phyloP scores from a whole-genome alignment of 768 basidiomycete genomes.

The Cystofilobasidium bisporidii region DNA sequence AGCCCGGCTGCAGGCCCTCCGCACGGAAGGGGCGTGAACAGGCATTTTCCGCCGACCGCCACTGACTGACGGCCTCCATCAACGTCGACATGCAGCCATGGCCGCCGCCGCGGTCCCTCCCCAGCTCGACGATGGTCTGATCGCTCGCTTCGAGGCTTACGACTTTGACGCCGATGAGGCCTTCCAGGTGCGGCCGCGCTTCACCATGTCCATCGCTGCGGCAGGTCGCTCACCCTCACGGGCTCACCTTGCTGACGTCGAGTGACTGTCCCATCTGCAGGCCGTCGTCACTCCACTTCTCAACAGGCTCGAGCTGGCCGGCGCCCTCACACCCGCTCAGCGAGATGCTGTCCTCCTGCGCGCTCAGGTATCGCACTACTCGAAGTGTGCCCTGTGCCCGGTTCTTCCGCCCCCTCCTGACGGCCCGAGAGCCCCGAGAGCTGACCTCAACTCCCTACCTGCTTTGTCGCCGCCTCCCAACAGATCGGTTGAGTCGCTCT shows the following conservation, averaged over 20 bases:
- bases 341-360: neutral
- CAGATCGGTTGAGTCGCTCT: no score
- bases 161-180: neutral
- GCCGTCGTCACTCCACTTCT: neutral
- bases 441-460: no score
- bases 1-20: no score
- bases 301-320: neutral
- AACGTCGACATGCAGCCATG: neutral
- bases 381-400: neutral
- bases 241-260: neutral
- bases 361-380: neutral
- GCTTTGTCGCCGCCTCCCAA: no score
- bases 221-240: neutral
- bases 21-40: no score
- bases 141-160: neutral
- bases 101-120: neutral
- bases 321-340: neutral
- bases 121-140: neutral
- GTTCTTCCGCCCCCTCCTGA: neutral
- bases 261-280: neutral
- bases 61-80: no score
- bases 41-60: no score
- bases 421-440: neutral
- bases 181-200: neutral
- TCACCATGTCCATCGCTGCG: neutral